A percentile compares a stretch with the other conserved stretches of the same genome.
These are phyloP conservation scores for Leccinum subatratum DNA, from an alignment of 1,284 basidiomycete species.

Conservation along the genomic window DNA sequence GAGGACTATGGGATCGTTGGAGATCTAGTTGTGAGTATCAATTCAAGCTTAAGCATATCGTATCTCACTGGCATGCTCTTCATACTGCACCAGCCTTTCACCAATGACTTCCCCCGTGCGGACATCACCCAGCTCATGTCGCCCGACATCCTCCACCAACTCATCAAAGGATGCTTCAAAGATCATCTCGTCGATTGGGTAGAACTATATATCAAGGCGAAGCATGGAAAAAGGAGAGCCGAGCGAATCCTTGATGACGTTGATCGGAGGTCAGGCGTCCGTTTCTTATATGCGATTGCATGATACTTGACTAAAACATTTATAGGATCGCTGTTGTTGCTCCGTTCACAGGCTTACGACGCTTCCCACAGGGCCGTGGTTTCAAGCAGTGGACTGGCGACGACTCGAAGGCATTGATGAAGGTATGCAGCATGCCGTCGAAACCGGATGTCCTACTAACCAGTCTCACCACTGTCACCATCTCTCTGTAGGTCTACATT, in stretches of 20 bases:
- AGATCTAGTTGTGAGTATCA: neutral
- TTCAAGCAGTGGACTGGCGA: slow-evolving; percentile 9
- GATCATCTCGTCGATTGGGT: slow-evolving; percentile 8
- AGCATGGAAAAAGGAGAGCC: neutral
- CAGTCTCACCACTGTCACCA: neutral
- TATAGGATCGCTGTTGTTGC: neutral
- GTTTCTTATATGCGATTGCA: neutral
- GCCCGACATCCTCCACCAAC: slow-evolving; percentile 5
- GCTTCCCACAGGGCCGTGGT: slow-evolving; percentile 1
- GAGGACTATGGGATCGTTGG: neutral
- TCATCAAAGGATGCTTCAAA: slow-evolving; percentile 9
- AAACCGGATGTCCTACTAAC: no score
- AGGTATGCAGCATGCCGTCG: neutral
- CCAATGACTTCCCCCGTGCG: slow-evolving; percentile 3
- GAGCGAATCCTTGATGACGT: neutral
- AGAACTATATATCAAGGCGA: neutral
- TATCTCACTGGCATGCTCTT: neutral
- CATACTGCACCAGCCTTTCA: slow-evolving; percentile 1
- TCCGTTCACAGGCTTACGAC: slow-evolving; percentile 2
- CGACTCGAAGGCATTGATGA: slow-evolving; percentile 6
- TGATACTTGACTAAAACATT: neutral
- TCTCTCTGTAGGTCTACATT: slow-evolving; percentile 4
- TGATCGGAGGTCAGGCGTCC: neutral
- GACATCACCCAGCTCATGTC: slow-evolving; percentile 2
- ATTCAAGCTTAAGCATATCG: neutral